These are phyloP conservation scores for Phytopythium montanum DNA, from an alignment of 352 stramenopile genomes.

Conservation along the genomic window DNA sequence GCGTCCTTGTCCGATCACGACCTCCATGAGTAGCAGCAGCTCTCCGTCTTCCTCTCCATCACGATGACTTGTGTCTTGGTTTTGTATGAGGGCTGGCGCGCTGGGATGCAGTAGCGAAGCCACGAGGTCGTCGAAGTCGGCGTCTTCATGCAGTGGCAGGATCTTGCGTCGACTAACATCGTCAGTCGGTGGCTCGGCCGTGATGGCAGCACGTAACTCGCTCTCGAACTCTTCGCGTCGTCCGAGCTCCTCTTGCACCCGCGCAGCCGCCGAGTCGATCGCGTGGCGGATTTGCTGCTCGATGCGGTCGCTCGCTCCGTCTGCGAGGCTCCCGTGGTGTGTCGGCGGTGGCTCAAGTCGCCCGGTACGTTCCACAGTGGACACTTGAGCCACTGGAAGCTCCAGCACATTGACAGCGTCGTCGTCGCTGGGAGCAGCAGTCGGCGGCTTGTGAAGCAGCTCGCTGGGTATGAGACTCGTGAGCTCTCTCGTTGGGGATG, in stretches of 20 bases:
- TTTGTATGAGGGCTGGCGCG: not conserved
- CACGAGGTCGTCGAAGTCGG: conserved; percentile 6
- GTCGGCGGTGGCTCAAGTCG: not conserved
- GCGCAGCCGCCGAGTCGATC: conserved; percentile 41
- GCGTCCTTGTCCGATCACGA: conserved; percentile 63
- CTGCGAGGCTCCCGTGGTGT: conserved; percentile 10
- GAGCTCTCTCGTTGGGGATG: conserved; percentile 2
- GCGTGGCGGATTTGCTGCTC: conserved; percentile 55
- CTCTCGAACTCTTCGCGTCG: conserved; percentile 39
- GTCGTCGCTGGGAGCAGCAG: not conserved
- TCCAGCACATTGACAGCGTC: not conserved
- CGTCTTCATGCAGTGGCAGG: not conserved
- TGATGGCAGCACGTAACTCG: conserved; percentile 19
- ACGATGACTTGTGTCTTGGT: not conserved
- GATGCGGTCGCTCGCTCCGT: conserved; percentile 38
- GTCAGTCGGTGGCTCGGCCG: not conserved
- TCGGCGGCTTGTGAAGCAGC: not conserved
- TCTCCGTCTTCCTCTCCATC: conserved; percentile 18
- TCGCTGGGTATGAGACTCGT: not conserved
- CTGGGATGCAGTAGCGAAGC: conserved; percentile 2
- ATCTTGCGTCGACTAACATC: not conserved
- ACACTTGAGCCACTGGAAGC: not conserved
- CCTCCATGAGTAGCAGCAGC: conserved; percentile 71
- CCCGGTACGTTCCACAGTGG: not conserved
- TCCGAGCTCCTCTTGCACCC: conserved; percentile 33